phyloP scores from a whole-genome alignment of 2,329 filamentous ascomycete species.

The Aspergillus sp. region DNA sequence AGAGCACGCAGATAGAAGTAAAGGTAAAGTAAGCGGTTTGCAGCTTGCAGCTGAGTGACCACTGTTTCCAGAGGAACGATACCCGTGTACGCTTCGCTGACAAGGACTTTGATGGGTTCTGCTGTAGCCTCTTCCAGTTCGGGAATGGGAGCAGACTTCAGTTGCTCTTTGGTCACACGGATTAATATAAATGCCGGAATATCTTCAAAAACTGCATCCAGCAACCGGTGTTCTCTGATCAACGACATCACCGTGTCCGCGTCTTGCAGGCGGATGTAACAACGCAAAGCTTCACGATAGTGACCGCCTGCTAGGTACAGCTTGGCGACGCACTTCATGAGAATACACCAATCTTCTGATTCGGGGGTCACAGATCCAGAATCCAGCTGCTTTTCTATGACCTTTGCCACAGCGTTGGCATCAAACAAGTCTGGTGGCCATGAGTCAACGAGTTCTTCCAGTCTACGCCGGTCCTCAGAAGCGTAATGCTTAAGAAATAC shows the following conservation, averaged over 20 bases:
- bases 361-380: constrained; percentile 67
- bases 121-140: constrained; percentile 73
- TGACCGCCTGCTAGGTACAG: constrained; percentile 75
- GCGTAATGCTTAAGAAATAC: constrained; percentile 85
- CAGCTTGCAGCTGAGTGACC: constrained; percentile 64
- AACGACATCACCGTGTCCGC: constrained; percentile 80
- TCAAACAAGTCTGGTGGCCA: constrained; percentile 85
- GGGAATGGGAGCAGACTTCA: constrained; percentile 54
- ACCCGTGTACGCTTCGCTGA: constrained; percentile 83
- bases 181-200: constrained; percentile 82
- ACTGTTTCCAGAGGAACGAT: constrained; percentile 72
- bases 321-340: constrained; percentile 79
- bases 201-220: constrained; percentile 80
- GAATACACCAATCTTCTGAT: constrained; percentile 77
- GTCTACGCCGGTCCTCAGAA: constrained; percentile 62
- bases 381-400: constrained; percentile 73
- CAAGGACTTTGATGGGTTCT: constrained; percentile 77
- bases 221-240: constrained; percentile 80
- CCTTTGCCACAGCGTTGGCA: constrained; percentile 63
- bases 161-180: constrained; percentile 65
- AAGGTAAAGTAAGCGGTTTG: constrained; percentile 63
- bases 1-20: constrained; percentile 87
- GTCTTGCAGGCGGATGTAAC: constrained; percentile 85
- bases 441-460: constrained; percentile 68
- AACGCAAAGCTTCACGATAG: constrained; percentile 74